Percentiles rank a stretch among this genome's conserved stretches.
Conservation (phyloP, 106 monocot species). For the Dactylorhiza incarnata region DNA sequence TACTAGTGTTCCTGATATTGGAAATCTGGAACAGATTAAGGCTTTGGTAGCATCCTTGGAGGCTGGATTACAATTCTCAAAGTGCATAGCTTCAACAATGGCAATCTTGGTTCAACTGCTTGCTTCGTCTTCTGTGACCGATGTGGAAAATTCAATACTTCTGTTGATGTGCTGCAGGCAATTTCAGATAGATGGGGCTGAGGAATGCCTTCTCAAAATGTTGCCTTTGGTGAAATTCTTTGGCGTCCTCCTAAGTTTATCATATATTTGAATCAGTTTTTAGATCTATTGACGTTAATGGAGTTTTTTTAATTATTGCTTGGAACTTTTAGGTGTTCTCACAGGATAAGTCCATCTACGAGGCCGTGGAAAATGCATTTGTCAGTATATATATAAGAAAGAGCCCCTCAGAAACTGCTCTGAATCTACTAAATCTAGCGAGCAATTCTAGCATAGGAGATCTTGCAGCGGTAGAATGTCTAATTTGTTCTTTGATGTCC, state of each 20-base stretch:
- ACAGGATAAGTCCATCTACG: conserved; percentile 86
- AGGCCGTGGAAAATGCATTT: conserved; percentile 95
- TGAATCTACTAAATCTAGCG: conserved; percentile 60
- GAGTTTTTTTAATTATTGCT: neutral
- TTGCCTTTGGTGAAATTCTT: conserved; percentile 71
- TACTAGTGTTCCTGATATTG: conserved; percentile 48
- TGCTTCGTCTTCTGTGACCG: conserved; percentile 80
- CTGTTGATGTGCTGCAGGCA: conserved; percentile 93
- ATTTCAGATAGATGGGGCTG: conserved; percentile 97
- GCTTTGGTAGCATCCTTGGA: conserved; percentile 94
- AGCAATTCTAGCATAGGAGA: conserved; percentile 76
- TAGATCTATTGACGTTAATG: neutral
- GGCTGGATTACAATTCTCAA: conserved; percentile 75
- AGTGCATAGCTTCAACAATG: conserved; percentile 67
- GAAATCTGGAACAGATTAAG: conserved; percentile 76
- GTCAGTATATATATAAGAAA: conserved; percentile 75
- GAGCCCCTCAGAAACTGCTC: conserved; percentile 68
- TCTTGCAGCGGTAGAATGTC: conserved; percentile 73
- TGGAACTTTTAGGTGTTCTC: conserved; percentile 67
- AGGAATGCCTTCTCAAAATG: conserved; percentile 82
- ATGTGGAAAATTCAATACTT: conserved; percentile 88
- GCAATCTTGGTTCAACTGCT: conserved; percentile 66
- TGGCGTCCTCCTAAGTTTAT: neutral
- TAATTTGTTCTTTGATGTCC: conserved; percentile 62
- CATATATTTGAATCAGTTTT: neutral